Evolutionary conservation across 768 basidiomycete genomes (phyloP).

Genomic region (Pisolithus orientalis): DNA sequence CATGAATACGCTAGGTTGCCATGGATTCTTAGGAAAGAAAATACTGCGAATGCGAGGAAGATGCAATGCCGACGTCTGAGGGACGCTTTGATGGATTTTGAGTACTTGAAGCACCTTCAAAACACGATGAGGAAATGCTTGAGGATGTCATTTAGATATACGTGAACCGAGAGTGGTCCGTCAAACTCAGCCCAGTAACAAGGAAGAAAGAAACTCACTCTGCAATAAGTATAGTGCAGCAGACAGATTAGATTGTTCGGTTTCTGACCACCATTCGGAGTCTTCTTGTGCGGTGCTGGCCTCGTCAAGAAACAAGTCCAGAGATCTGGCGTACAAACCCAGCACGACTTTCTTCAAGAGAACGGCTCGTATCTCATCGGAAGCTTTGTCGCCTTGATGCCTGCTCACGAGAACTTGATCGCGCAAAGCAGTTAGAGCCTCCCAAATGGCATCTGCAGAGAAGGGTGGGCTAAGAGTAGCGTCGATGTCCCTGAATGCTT

Average conservation of each 20-base stretch:
- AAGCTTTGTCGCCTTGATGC: slow-evolving; percentile 1
- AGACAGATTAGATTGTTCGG: slow-evolving; percentile 52
- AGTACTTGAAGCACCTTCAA: slow-evolving; percentile 35
- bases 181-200: neutral
- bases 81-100: slow-evolving; percentile 37
- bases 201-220: slow-evolving; percentile 43
- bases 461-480: slow-evolving; percentile 17
- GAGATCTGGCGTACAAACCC: slow-evolving; percentile 55
- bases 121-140: slow-evolving; percentile 24
- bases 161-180: neutral
- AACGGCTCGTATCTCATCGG: slow-evolving; percentile 20
- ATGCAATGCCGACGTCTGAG: slow-evolving; percentile 41
- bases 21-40: slow-evolving; percentile 38
- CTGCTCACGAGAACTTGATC: neutral
- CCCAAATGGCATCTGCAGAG: slow-evolving; percentile 9
- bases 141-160: slow-evolving; percentile 2
- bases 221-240: slow-evolving; percentile 68
- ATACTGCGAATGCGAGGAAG: slow-evolving; percentile 43
- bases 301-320: slow-evolving; percentile 60
- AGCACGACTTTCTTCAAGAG: slow-evolving; percentile 46
- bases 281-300: slow-evolving; percentile 69
- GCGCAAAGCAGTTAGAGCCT: slow-evolving; percentile 13
- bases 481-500: slow-evolving; percentile 11
- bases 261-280: slow-evolving; percentile 78
- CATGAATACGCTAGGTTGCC: slow-evolving; percentile 47